phyloP scores from a whole-genome alignment of 1,284 basidiomycete genomes.

The Retiboletus fuscus region DNA sequence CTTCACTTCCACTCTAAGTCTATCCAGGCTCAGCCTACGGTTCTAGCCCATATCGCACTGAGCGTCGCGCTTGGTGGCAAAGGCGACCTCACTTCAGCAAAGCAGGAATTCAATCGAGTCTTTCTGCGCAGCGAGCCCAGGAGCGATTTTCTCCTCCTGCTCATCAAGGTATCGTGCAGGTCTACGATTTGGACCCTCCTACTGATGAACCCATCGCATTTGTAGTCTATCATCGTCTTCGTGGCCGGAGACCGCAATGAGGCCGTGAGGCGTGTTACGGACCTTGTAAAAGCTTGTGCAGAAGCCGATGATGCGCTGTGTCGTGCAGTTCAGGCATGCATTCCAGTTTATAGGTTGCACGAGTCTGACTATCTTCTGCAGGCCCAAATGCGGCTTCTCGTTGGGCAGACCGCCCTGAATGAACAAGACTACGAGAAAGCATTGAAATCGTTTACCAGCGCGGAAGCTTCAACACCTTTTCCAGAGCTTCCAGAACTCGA shows the following conservation, averaged over 20 bases:
- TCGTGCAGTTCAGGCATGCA: not conserved
- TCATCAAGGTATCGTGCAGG: constrained; percentile 1
- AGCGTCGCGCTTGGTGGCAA: constrained; percentile 1
- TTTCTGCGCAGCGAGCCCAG: not conserved
- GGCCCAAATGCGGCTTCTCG: constrained; percentile 3
- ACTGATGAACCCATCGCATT: not conserved
- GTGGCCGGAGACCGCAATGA: not conserved
- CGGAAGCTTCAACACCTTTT: not conserved
- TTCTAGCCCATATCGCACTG: not conserved
- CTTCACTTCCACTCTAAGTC: not conserved
- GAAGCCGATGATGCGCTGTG: not conserved
- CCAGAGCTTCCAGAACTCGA: not conserved
- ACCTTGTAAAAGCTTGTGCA: not conserved
- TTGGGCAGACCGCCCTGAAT: not conserved
- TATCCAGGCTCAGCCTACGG: not conserved
- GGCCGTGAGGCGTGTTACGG: not conserved
- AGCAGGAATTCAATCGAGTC: constrained; percentile 6
- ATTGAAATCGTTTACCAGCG: not conserved
- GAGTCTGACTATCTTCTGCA: not conserved
- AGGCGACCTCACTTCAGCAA: not conserved
- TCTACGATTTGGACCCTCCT: not conserved
- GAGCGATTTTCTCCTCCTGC: not conserved
- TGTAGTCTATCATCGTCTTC: not conserved
- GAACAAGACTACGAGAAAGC: constrained; percentile 4
- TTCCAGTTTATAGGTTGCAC: not conserved